Evolutionary conservation across 371 early-diverging fungal species (phyloP).

Genomic region (Entomophthora muscae): DNA sequence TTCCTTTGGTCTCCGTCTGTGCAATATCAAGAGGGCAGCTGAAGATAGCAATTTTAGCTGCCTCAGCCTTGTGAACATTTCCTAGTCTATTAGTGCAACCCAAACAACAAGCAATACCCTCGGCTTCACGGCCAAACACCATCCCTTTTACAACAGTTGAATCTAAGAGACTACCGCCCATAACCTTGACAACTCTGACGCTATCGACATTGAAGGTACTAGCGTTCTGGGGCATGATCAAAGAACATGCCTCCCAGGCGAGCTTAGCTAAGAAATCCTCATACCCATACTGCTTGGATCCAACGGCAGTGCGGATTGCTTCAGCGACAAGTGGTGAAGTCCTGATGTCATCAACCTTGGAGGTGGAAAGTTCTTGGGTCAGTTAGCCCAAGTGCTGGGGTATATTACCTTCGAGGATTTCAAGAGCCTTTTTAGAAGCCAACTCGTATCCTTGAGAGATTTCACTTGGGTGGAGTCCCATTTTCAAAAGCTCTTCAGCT

Average conservation of each 20-base stretch:
- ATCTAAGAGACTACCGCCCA: slow-evolving; percentile 87
- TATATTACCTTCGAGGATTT: slow-evolving; percentile 52
- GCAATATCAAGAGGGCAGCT: slow-evolving; percentile 90
- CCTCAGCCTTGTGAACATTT: slow-evolving; percentile 35
- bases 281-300: slow-evolving; percentile 87
- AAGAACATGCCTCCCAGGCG: slow-evolving; percentile 69
- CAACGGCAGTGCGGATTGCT: slow-evolving; percentile 58
- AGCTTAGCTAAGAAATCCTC: slow-evolving; percentile 70
- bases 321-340: slow-evolving; percentile 40
- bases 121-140: slow-evolving; percentile 95
- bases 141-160: slow-evolving; percentile 89
- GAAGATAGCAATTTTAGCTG: slow-evolving; percentile 93
- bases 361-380: slow-evolving; percentile 39
- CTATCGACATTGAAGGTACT: slow-evolving; percentile 84
- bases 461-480: slow-evolving; percentile 90
- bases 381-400: not conserved
- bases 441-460: slow-evolving; percentile 87
- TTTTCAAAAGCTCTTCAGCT: slow-evolving; percentile 78
- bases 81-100: slow-evolving; percentile 8
- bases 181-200: slow-evolving; percentile 93
- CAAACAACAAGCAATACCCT: slow-evolving; percentile 27
- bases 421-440: slow-evolving; percentile 67
- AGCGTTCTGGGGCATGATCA: slow-evolving; percentile 80
- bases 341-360: slow-evolving; percentile 33
- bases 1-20: slow-evolving; percentile 98